Percentiles rank a stretch among this genome's conserved stretches.
phyloP scores from a whole-genome alignment of 176 grass and related monocot species.

The Miscanthus lutarioriparius region DNA sequence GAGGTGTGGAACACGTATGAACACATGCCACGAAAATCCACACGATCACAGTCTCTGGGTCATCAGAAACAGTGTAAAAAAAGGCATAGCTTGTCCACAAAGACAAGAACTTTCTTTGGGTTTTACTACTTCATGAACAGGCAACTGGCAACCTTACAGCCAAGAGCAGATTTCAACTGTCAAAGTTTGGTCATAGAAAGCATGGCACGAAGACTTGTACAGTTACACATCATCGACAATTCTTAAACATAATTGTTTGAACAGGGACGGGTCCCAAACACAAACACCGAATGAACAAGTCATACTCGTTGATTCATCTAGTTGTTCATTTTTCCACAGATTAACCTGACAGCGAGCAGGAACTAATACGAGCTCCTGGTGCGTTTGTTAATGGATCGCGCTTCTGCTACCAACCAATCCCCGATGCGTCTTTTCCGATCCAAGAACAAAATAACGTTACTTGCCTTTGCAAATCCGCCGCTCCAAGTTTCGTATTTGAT shows the following conservation, averaged over 20 bases:
- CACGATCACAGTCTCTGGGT: not conserved
- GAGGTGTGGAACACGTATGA: not conserved
- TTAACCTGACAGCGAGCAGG: conserved; percentile 30
- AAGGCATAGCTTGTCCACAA: conserved; percentile 10
- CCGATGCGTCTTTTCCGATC: not conserved
- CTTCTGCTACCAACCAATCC: conserved; percentile 9
- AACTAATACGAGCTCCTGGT: conserved; percentile 20
- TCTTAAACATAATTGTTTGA: not conserved
- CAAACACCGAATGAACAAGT: not conserved
- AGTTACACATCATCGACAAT: not conserved
- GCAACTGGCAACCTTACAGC: not conserved
- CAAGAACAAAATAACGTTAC: conserved; percentile 37
- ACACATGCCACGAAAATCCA: not conserved
- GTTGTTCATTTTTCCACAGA: conserved; percentile 14
- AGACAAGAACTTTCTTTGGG: not conserved
- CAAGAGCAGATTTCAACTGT: not conserved
- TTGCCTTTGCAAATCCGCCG: conserved; percentile 38
- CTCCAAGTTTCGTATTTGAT: not conserved
- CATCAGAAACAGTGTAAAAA: not conserved
- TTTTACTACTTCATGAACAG: not conserved
- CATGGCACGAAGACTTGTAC: not conserved
- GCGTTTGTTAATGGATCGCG: conserved; percentile 10
- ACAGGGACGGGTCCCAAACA: not conserved
- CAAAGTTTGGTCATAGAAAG: not conserved
- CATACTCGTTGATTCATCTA: conserved; percentile 9